Percentiles rank a stretch among this genome's conserved stretches.
Conservation (phyloP, 129 eudicot genomes). For the Chrysanthemum lavandulifolium region DNA sequence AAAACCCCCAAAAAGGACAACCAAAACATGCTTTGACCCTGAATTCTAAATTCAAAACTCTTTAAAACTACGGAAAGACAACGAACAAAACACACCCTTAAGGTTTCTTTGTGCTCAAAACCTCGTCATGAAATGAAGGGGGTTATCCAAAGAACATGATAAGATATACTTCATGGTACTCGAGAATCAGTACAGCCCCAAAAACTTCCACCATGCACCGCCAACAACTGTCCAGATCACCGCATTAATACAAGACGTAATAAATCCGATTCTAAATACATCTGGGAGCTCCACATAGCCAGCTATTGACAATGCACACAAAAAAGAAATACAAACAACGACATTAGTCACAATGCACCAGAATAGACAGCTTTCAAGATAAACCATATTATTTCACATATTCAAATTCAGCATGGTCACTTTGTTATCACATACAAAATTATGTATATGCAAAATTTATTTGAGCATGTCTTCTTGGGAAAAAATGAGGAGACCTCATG, state of each 20-base stretch:
- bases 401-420: neutral
- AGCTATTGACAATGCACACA: constrained; percentile 41
- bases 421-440: neutral
- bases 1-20: too few species aligned
- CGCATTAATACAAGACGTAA: constrained; percentile 69
- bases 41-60: too few species aligned
- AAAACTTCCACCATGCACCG: constrained; percentile 90
- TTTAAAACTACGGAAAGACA: too few species aligned
- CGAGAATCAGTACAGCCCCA: constrained; percentile 68
- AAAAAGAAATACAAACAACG: constrained; percentile 3
- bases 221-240: constrained; percentile 80
- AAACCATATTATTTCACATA: neutral
- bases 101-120: constrained; percentile 28
- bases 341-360: constrained; percentile 19
- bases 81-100: too few species aligned
- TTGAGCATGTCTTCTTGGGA: too few species aligned
- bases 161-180: constrained; percentile 31
- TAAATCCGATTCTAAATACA: constrained; percentile 69
- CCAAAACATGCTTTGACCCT: too few species aligned
- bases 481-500: too few species aligned
- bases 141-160: constrained; percentile 20
- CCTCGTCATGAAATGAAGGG: constrained; percentile 22
- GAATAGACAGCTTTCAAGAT: neutral
- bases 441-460: neutral
- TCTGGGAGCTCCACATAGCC: constrained; percentile 95